Percentiles rank a stretch among this genome's conserved stretches.
Evolutionary conservation across 2,329 filamentous ascomycete genomes (phyloP).

Genomic region (Gaeumannomyces tritici): DNA sequence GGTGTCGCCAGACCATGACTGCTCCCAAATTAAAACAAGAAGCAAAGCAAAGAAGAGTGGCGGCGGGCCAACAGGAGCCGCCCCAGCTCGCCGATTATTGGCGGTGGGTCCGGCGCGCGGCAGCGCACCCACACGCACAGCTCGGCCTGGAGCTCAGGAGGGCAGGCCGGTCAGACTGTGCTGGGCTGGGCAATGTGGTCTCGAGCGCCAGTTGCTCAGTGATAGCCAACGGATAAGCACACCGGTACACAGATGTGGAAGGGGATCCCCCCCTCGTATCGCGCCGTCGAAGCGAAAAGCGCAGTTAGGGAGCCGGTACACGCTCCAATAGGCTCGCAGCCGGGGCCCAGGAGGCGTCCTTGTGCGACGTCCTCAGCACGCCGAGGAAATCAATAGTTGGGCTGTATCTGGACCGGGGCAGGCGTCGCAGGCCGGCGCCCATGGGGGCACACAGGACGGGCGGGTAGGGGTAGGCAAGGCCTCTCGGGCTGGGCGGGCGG

Average conservation of each 20-base stretch:
- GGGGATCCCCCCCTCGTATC: not conserved
- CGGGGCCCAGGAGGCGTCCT: conserved; percentile 19
- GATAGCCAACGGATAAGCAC: not conserved
- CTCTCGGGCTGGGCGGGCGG: not conserved
- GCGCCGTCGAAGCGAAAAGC: not conserved
- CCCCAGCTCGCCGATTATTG: too few species aligned
- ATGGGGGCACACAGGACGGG: conserved; percentile 4
- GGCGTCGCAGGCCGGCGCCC: conserved; percentile 5
- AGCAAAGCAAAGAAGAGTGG: not conserved
- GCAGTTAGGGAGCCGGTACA: not conserved
- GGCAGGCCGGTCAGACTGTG: too few species aligned
- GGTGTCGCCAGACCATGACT: conserved; percentile 1
- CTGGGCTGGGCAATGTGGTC: too few species aligned
- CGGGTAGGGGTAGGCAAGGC: conserved; percentile 4
- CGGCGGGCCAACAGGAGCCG: too few species aligned
- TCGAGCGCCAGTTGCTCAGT: too few species aligned
- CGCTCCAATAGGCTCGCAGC: conserved; percentile 21
- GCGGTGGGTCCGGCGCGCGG: too few species aligned
- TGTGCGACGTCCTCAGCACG: conserved; percentile 18
- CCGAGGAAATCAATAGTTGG: conserved; percentile 12
- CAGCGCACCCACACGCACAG: too few species aligned
- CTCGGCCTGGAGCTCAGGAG: too few species aligned
- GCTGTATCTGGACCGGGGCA: conserved; percentile 10
- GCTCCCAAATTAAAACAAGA: conserved; percentile 1
- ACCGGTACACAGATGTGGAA: not conserved